Conservation (phyloP, 148 eudicot species). For the Fagopyrum tataricum region DNA sequence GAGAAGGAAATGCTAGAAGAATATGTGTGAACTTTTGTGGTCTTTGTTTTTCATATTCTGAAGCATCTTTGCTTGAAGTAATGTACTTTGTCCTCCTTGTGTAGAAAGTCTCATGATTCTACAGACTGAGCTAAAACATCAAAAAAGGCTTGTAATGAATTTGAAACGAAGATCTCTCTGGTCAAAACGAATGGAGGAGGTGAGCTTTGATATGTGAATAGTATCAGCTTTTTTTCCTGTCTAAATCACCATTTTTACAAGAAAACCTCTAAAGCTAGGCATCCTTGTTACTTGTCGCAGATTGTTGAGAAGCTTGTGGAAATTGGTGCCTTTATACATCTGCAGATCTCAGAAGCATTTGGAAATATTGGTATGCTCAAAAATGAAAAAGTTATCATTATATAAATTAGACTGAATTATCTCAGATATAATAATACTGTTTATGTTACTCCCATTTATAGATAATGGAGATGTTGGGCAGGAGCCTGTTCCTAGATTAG, state of each 20-base stretch:
- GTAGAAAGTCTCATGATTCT: slow-evolving; percentile 74
- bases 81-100: slow-evolving; percentile 1
- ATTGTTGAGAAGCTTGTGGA: slow-evolving; percentile 94
- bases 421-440: background rate
- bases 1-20: background rate
- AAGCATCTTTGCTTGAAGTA: slow-evolving; percentile 1
- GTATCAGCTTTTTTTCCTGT: background rate
- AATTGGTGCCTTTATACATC: slow-evolving; percentile 77
- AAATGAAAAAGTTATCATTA: background rate
- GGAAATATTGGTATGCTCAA: slow-evolving; percentile 52
- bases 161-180: slow-evolving; percentile 92
- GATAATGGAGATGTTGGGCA: slow-evolving; percentile 29
- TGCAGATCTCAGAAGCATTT: slow-evolving; percentile 64
- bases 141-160: slow-evolving; percentile 66
- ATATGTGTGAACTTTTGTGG: background rate
- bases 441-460: slow-evolving; percentile 12
- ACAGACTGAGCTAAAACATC: slow-evolving; percentile 79
- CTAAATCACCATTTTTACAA: background rate
- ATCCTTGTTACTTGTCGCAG: slow-evolving; percentile 27
- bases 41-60: background rate
- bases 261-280: background rate
- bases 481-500: slow-evolving; percentile 45
- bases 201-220: slow-evolving; percentile 10
- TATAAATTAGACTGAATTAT: background rate
- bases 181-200: slow-evolving; percentile 88